Conservation (phyloP, 2,329 filamentous ascomycete genomes). For the Exserohilum rostratum region DNA sequence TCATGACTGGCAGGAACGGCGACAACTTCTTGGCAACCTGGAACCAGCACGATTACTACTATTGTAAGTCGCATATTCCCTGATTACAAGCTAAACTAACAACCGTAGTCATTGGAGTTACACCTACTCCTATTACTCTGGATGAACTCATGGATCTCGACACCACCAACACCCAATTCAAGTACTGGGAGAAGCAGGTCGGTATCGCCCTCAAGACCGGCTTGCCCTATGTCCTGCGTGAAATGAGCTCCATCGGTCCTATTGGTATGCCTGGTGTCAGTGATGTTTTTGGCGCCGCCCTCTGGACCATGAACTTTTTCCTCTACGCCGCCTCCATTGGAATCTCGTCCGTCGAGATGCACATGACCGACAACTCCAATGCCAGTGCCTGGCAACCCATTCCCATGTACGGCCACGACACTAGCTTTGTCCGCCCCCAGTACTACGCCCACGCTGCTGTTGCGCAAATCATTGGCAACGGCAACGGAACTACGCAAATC, state of each 20-base stretch:
- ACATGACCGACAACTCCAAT: slow-evolving; percentile 62
- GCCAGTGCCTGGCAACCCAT: slow-evolving; percentile 59
- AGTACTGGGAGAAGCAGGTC: slow-evolving; percentile 55
- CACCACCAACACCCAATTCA: slow-evolving; percentile 56
- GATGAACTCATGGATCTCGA: slow-evolving; percentile 54
- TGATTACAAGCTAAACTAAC: slow-evolving; percentile 18
- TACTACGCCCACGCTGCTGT: slow-evolving; percentile 61
- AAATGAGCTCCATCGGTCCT: slow-evolving; percentile 60
- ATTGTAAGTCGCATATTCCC: slow-evolving; percentile 41
- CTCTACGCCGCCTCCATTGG: slow-evolving; percentile 57
- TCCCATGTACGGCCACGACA: slow-evolving; percentile 46
- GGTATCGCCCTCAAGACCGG: slow-evolving; percentile 50
- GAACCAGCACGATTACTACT: slow-evolving; percentile 63
- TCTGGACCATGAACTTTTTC: slow-evolving; percentile 61
- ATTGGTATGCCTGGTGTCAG: slow-evolving; percentile 55
- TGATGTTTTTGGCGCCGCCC: slow-evolving; percentile 57
- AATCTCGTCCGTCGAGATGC: slow-evolving; percentile 57
- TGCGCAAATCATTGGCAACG: slow-evolving; percentile 56
- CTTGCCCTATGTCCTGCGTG: slow-evolving; percentile 57
- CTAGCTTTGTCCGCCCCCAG: slow-evolving; percentile 55
- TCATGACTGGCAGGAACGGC: slow-evolving; percentile 47
- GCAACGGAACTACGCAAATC: slow-evolving; percentile 55
- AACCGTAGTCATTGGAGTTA: slow-evolving; percentile 53
- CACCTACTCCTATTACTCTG: slow-evolving; percentile 52
- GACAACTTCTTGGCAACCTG: slow-evolving; percentile 51